Base-by-base conservation (phyloP, 495 filamentous ascomycete genomes). In the Penicillium samsonianum region DNA sequence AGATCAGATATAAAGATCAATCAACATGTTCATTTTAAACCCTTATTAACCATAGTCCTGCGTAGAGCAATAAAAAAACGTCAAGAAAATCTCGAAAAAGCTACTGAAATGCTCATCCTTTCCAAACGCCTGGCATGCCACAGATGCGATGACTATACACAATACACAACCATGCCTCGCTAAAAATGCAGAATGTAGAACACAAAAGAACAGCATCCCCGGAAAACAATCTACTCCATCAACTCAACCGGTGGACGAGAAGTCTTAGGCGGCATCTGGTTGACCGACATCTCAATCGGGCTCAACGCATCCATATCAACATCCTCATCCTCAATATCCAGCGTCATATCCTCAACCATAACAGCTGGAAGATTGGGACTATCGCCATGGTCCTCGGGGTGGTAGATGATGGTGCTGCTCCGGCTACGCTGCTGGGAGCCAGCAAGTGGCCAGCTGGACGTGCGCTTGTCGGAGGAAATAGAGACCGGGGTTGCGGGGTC, bases 181-280 rank as follows among this genome's bases (percentile, higher is more conserved):
- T 61, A 64, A 38, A 59, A 63, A 56, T 35, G 9, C 57, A 61
- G 31, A 50, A 43, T 17, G 35, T 8, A 38, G 50, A 44, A 50
- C 42, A 62, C 51, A 61, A 44, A 35, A 58, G 26, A 57, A 58
- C 1, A 3, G 8, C 35, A 51, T 42, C 12, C 11, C 42, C n/a
- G 19, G 2, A 17, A 45, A 26, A 12, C 43, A 51, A 51, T 37
- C 40, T 56, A 76, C 50, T 82, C 70, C 90, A 97, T 96, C 72
- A 98, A 73, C 75, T 98, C 94, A 2, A 98, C 85, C 0, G 94
- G 94, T 14, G 94, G 94, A 47, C 92, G 79, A 5, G 86, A 62
- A 3, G 94, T 98, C 70, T 96, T 90, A 49, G 84, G 78, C 62
- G 85, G 78, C 57, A 84, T 85, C 59, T 84, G 82, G 69, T 70